Evolutionary conservation across 306 rosid species (phyloP).

Genomic region (Trichosanthes cucumerina): DNA sequence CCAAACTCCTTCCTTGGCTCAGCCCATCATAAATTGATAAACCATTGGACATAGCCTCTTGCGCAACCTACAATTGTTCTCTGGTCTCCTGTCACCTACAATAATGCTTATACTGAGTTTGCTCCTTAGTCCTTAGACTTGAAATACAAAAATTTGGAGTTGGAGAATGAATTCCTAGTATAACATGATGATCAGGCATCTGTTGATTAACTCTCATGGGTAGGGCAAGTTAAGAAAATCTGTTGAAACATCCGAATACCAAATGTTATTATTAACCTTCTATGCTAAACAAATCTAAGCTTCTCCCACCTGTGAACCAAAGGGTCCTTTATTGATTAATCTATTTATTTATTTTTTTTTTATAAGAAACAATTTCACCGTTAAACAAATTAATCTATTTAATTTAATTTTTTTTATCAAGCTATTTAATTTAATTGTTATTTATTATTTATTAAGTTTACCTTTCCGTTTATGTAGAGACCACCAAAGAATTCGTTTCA

Average conservation of each 20-base stretch:
- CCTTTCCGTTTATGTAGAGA: conserved; percentile 40
- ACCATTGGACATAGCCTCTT: background rate
- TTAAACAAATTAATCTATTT: background rate
- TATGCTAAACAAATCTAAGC: background rate
- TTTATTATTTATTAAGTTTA: background rate
- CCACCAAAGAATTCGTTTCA: conserved; percentile 72
- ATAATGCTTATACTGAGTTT: background rate
- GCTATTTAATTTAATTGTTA: background rate
- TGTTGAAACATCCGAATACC: background rate
- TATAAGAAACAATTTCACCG: background rate
- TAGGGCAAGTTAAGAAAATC: background rate
- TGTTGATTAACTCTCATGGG: background rate
- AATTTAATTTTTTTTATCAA: background rate
- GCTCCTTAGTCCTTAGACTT: background rate
- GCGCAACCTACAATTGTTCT: background rate
- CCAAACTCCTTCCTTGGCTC: background rate
- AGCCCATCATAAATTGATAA: background rate
- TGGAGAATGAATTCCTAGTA: background rate
- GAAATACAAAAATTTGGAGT: background rate
- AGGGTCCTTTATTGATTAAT: background rate
- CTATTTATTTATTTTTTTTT: background rate
- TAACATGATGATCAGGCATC: background rate
- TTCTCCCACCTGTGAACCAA: background rate
- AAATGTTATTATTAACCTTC: background rate
- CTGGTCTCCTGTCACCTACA: background rate